Conservation (phyloP, 2,329 filamentous ascomycete species). For the Xylaria arbuscula region DNA sequence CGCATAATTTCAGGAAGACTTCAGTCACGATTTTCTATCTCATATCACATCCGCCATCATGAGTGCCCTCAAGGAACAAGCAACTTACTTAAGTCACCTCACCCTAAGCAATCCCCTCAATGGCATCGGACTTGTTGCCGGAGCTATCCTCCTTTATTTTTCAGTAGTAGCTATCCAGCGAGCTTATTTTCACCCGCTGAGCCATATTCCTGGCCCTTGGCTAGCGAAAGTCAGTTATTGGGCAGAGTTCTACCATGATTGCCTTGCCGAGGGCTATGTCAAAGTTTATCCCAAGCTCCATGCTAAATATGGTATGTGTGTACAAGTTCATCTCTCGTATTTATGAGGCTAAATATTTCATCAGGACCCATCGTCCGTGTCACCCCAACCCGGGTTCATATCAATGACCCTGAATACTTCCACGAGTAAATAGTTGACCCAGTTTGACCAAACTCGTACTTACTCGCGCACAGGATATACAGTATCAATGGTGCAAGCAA, state of each 20-base stretch:
- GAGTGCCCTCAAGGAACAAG: constrained; percentile 13
- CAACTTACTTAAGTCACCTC: neutral
- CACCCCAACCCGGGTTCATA: constrained; percentile 30
- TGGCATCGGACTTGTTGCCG: neutral
- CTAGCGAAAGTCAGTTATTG: constrained; percentile 20
- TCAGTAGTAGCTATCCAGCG: constrained; percentile 17
- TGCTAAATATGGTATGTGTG: constrained; percentile 31
- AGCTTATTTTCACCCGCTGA: constrained; percentile 28
- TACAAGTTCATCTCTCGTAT: neutral
- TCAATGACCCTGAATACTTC: constrained; percentile 31
- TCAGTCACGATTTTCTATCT: neutral
- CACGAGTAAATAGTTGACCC: constrained; percentile 22
- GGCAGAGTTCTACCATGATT: constrained; percentile 35
- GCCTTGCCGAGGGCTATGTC: constrained; percentile 29
- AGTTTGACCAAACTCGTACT: neutral
- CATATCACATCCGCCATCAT: neutral
- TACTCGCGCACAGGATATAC: constrained; percentile 20
- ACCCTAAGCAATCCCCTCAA: neutral
- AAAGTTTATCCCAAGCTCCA: constrained; percentile 31
- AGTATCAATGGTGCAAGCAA: constrained; percentile 23
- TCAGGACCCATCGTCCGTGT: constrained; percentile 33
- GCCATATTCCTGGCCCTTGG: constrained; percentile 29
- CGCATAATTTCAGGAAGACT: neutral
- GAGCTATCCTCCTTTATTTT: constrained; percentile 3
- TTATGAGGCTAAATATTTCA: neutral